A percentile compares a stretch with the other conserved stretches of the same genome.
These are phyloP conservation scores for Anthracocystis walkeri DNA, from an alignment of 1,284 basidiomycete genomes.

Conservation along the genomic window DNA sequence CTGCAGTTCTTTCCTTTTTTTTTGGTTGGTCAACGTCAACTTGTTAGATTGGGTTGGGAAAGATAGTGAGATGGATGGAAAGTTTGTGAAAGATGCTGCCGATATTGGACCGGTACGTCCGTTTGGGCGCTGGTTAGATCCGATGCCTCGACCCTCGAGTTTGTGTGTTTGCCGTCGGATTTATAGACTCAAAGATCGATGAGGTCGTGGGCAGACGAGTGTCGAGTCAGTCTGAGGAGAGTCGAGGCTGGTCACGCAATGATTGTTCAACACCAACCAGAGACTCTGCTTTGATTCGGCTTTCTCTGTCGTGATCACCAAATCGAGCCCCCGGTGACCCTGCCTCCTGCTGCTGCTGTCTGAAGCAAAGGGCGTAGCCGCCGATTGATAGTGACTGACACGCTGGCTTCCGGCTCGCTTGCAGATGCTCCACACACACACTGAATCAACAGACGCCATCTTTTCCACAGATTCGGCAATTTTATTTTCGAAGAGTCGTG, in stretches of 20 bases:
- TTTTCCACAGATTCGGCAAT: conserved; percentile 9
- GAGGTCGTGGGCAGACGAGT: neutral
- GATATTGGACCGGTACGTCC: conserved; percentile 6
- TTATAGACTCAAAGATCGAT: neutral
- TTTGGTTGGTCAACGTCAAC: neutral
- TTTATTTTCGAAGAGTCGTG: too few relatives aligned
- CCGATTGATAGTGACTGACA: too few relatives aligned
- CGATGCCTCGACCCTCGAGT: neutral
- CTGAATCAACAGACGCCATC: too few relatives aligned
- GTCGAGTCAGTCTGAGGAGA: neutral
- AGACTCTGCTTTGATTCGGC: neutral
- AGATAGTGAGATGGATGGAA: neutral
- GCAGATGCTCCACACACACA: too few relatives aligned
- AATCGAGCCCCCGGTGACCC: neutral
- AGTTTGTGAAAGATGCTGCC: neutral
- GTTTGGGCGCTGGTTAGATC: neutral
- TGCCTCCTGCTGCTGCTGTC: too few relatives aligned
- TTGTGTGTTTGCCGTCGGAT: neutral
- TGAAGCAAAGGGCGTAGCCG: too few relatives aligned
- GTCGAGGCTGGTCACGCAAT: too few relatives aligned
- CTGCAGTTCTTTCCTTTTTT: conserved; percentile 8
- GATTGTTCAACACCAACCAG: too few relatives aligned
- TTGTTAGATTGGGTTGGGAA: neutral
- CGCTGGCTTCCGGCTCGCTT: too few relatives aligned
- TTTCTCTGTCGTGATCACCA: neutral